Base-by-base conservation (phyloP, 163 green algal genomes). In the Coccomyxa subellipsoidea region DNA sequence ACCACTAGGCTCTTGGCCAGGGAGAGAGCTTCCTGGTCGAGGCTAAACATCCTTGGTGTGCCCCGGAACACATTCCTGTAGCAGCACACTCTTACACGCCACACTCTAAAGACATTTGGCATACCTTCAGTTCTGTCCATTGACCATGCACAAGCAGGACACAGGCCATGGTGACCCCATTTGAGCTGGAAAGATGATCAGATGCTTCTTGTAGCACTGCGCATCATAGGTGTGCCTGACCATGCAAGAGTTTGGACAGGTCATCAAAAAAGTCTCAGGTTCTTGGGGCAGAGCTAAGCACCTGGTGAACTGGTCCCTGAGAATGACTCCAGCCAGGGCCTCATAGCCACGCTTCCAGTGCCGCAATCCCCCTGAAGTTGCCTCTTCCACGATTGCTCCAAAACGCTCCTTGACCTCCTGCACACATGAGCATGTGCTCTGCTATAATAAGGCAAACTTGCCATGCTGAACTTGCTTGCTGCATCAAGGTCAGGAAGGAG, bases 271-370 rank as follows among this genome's bases (percentile, higher is more conserved):
- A n/a, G n/a, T n/a, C n/a, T n/a, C n/a, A n/a, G n/a, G n/a, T n/a
- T n/a, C n/a, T n/a, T 54, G 40, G 40, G 8, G 40, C 40, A 54
- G 40, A 54, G 40, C 10, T 59, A 59, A n/a, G 47, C 1, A 82
- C 71, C 87, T 85, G 10, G 78, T 87, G 36, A 95, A 89, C 82
- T 95, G 92, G 80, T 95, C 92, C n/a, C 87, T 88, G 1, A 95
- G 59, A 8, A 95, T 82, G 69, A 94, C 90, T 18, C 83, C 88
- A 15, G 91, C 92, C 47, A 92, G 40, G 3, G 40, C 66, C n/a
- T 86, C 80, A 54, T 82, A 85, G 7, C 21, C n/a, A 0, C 73
- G 8, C 10, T 40, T 35, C 81, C 81, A 85, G 0, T 80, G 59
- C n/a, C 9, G n/a, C 31, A 82, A 35, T 29, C 39, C 31, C 25